These are phyloP conservation scores for Dothistroma septosporum DNA, from an alignment of 2,329 filamentous ascomycete genomes.

Conservation along the genomic window DNA sequence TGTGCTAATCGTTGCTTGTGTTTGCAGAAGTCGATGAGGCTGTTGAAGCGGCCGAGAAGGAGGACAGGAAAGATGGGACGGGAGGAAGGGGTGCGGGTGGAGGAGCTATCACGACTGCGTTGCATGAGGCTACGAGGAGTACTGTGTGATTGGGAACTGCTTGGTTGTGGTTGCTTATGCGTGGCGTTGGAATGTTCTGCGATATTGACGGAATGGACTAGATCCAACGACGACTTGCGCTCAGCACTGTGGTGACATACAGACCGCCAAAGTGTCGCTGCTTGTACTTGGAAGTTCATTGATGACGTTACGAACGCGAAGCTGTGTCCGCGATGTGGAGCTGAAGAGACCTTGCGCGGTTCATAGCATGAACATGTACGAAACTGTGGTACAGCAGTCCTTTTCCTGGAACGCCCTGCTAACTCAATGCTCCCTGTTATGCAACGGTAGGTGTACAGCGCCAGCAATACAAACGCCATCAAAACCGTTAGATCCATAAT, in stretches of 20 bases:
- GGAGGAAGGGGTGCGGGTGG: slow-evolving; percentile 43
- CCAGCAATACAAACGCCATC: background rate
- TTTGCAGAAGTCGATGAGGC: slow-evolving; percentile 44
- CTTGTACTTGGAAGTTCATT: too few species aligned
- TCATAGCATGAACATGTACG: background rate
- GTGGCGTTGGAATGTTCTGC: background rate
- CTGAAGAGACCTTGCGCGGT: background rate
- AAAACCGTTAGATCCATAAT: background rate
- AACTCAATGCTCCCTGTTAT: background rate
- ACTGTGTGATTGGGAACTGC: slow-evolving; percentile 30
- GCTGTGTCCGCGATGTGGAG: background rate
- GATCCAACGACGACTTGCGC: background rate
- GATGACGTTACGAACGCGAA: background rate
- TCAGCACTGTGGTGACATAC: too few species aligned
- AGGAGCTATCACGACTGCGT: slow-evolving; percentile 35
- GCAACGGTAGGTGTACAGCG: background rate
- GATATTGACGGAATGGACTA: background rate
- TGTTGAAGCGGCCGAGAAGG: slow-evolving; percentile 30
- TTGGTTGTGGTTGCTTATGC: background rate
- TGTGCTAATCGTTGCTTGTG: slow-evolving; percentile 8
- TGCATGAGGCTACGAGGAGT: slow-evolving; percentile 33
- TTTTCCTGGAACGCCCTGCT: background rate
- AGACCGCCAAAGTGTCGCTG: too few species aligned
- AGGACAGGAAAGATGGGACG: slow-evolving; percentile 38
- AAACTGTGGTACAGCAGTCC: background rate